Base-by-base conservation (phyloP, 495 filamentous ascomycete genomes). In the Penicillium lagena region DNA sequence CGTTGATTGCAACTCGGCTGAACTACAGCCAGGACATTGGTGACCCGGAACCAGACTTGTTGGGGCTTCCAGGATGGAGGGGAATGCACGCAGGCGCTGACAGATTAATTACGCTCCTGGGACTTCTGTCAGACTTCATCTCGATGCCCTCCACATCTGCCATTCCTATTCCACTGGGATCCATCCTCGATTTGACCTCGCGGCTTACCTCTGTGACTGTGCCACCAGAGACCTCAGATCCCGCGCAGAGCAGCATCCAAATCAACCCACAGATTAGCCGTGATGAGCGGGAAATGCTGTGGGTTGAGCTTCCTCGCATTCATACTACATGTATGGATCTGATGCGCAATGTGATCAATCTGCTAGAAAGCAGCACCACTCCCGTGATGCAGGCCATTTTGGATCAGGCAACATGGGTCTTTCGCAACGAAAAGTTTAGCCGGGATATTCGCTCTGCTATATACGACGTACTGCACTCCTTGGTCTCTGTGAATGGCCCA, bases 281-380 rank as follows among this genome's bases (percentile, higher is more conserved):
- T 38, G 86, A 89, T 37, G 90, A 96, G 61, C 79, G 83, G 47
- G 86, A 91, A 49, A 73, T 75, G 35, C 68, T 96, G 9, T 88
- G 81, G 73, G 62, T 71, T 17, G 73, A 79, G 29, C 65, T 95
- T 7, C 88, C 89, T 27, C 71, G 76, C 15, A 79, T 95, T 49
- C 87, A 96, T 50, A 60, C 77, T 32, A 77, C 84, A 10, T 77
- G 79, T 31, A 64, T 93, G 43, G 67, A 72, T 15, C 51, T 94
- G 6, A 66, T 85, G 40, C 49, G 66, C 8, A 58, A 64, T 28
- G 45, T 89, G 37, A 51, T 79, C 29, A 52, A 67, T 39, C 73
- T 81, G 10, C 60, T 90, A 8, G 71, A 70, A 35, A 62, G 63
- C 8, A 72, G 66, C 39, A 69, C 76, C 22, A 43, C 79, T 22